Base-by-base conservation (phyloP, 805 yeast species). In the Ogataea neopini region DNA sequence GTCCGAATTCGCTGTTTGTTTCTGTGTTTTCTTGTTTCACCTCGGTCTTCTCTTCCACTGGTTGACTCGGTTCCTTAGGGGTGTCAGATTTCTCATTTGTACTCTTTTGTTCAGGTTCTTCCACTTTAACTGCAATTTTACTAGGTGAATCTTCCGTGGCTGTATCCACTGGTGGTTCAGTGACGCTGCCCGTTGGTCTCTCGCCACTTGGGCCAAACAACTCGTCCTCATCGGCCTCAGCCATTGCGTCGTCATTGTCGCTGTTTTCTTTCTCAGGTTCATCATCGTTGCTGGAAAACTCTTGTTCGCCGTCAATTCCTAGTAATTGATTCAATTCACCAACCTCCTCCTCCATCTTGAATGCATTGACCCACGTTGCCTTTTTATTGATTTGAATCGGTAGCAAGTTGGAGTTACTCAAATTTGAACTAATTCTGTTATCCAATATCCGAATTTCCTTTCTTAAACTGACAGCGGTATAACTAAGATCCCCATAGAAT, bases 381-480 rank as follows among this genome's bases (percentile, higher is more conserved):
- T 84, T 84, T 53, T 83, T 83, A 43, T 83, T 85, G 19, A 86
- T 78, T 35, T 76, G 74, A 2, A 86, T 75, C 1, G 96, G 94
- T 22, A 86, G 69, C 33, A 86, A 76, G 69, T 77, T 56, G 13
- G 57, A 47, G 15, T 47, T 54, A 17, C 47, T 40, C 33, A 49
- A 23, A 20, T 48, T 50, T 23, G 73, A 75, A 9, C 80, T 82
- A 28, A 74, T 75, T 56, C 76, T 76, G 37, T 77, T 80, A 64
- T 86, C 90, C 64, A 86, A 70, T 11, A 76, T 58, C 59, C 80
- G 79, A 37, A 87, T 80, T 57, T 87, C 96, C 40, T 76, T 73
- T n/a, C 90, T 71, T 28, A 87, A 64, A 38, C 73, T 73, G 13
- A 79, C 74, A 2, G 90, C 81, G 4, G 86, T 74, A 28, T 67